These are phyloP conservation scores for Cylindrodendrum hubeiense DNA, from an alignment of 2,329 filamentous ascomycete species.

Conservation along the genomic window DNA sequence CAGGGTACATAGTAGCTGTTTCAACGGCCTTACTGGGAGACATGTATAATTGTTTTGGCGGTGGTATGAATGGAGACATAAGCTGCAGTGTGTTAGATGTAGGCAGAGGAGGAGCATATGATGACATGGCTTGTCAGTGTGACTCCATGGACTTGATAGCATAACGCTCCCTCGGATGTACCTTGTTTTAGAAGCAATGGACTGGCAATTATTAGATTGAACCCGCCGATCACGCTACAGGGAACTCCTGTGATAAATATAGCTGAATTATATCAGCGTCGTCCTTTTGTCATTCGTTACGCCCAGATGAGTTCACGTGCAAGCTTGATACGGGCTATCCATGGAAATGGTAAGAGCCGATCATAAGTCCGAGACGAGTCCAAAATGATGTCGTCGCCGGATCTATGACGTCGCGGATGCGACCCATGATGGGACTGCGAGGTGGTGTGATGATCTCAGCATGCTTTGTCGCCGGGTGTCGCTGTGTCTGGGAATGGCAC, in stretches of 20 bases:
- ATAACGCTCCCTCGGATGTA: background rate
- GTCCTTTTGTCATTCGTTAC: background rate
- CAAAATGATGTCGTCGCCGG: background rate
- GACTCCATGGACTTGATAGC: background rate
- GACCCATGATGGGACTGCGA: constrained; percentile 11
- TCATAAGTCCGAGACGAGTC: background rate
- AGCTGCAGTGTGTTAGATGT: background rate
- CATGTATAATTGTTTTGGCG: background rate
- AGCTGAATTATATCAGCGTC: background rate
- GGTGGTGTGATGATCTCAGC: constrained; percentile 12
- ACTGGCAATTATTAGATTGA: background rate
- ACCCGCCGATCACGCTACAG: background rate
- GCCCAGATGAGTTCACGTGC: background rate
- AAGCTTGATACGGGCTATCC: background rate
- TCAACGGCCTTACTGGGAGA: background rate
- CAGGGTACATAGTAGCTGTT: background rate
- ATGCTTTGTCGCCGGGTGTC: constrained; percentile 4
- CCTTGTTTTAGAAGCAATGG: background rate
- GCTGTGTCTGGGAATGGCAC: constrained; percentile 3
- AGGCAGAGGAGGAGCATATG: background rate
- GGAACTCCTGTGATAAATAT: background rate
- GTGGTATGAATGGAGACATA: background rate
- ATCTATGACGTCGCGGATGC: constrained; percentile 14
- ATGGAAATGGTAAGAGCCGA: background rate
- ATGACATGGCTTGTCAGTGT: background rate